Conservation (phyloP, 768 basidiomycete genomes). For the Xerocomus brunneocitrinus region DNA sequence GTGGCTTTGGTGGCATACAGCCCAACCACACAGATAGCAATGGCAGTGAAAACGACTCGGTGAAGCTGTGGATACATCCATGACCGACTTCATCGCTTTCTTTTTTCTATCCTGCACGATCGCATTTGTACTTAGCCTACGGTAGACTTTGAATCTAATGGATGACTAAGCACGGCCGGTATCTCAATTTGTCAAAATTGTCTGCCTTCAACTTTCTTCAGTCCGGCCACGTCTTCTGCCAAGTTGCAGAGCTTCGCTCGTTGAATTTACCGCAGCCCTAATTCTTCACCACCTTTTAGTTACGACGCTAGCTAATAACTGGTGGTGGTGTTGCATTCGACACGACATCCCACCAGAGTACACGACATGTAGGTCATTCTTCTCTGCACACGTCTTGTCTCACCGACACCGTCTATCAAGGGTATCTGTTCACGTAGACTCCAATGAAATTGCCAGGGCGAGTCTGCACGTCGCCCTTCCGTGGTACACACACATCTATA, state of each 20-base stretch:
- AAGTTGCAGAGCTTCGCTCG: too few species aligned
- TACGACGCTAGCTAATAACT: not conserved
- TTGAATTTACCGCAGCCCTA: too few species aligned
- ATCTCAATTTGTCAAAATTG: not conserved
- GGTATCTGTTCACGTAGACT: slow-evolving; percentile 50
- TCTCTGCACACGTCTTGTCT: not conserved
- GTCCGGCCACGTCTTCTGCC: not conserved
- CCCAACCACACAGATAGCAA: not conserved
- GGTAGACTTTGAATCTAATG: not conserved
- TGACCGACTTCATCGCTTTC: not conserved
- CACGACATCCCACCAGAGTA: slow-evolving; percentile 3
- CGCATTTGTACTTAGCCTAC: too few species aligned
- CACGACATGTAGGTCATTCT: slow-evolving; percentile 16
- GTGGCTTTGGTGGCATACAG: not conserved
- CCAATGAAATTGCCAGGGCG: slow-evolving; percentile 63
- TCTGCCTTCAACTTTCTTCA: too few species aligned
- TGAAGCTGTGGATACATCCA: slow-evolving; percentile 14
- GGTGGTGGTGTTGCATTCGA: slow-evolving; percentile 3
- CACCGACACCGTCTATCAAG: slow-evolving; percentile 17
- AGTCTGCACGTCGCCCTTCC: slow-evolving; percentile 63
- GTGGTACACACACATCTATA: slow-evolving; percentile 70
- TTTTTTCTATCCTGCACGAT: not conserved
- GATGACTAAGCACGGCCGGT: slow-evolving; percentile 17
- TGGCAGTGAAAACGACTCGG: slow-evolving; percentile 7
- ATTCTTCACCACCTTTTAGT: not conserved